Percentiles rank a stretch among this genome's conserved stretches.
Conservation (phyloP, 306 rosid genomes). For the Canavalia ensiformis region DNA sequence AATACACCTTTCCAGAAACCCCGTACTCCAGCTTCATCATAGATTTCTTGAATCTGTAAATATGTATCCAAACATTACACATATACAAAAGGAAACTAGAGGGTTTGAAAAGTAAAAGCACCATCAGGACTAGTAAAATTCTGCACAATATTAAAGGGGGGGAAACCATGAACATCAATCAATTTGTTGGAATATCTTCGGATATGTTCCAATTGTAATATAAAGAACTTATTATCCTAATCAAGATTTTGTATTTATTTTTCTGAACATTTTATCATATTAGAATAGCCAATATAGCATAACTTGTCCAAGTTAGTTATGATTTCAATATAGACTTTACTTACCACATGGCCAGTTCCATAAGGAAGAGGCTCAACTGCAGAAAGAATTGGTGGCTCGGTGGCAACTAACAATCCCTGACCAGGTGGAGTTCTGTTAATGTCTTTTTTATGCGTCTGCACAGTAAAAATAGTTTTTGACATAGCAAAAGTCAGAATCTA, state of each 20-base stretch:
- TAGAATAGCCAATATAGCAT: conserved; percentile 13
- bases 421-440: conserved; percentile 52
- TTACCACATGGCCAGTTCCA: conserved; percentile 77
- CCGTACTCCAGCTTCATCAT: conserved; percentile 75
- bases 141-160: not conserved
- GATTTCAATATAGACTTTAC: conserved; percentile 44
- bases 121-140: conserved; percentile 6
- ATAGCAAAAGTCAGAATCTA: conserved; percentile 11
- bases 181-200: conserved; percentile 13
- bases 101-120: conserved; percentile 30
- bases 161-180: conserved; percentile 16
- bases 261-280: conserved; percentile 9
- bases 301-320: conserved; percentile 11
- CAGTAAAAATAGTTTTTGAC: conserved; percentile 17
- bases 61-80: conserved; percentile 2
- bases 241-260: conserved; percentile 23
- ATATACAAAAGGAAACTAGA: not conserved
- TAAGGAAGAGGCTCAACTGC: conserved; percentile 73
- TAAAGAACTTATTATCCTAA: conserved; percentile 20
- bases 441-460: conserved; percentile 79
- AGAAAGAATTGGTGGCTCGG: conserved; percentile 58
- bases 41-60: conserved; percentile 86
- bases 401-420: conserved; percentile 46
- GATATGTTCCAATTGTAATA: conserved; percentile 7
- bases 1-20: conserved; percentile 97